These are phyloP conservation scores for Podospora anserina DNA, from an alignment of 495 filamentous ascomycete genomes.

Conservation along the genomic window DNA sequence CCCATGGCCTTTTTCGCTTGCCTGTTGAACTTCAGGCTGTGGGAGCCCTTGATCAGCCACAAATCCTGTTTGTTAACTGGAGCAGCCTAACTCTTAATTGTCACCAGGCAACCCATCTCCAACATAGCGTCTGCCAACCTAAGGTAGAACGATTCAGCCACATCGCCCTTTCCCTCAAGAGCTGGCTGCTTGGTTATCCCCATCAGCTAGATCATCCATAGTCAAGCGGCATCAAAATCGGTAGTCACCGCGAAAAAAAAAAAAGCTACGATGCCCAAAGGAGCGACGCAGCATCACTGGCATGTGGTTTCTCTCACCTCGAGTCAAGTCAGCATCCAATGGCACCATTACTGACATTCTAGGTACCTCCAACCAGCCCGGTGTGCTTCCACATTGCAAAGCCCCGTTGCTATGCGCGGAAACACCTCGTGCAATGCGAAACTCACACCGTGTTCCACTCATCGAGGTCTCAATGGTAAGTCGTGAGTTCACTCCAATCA, in stretches of 20 bases:
- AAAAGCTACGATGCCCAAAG: neutral
- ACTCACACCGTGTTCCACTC: slow-evolving; percentile 14
- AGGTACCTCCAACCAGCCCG: slow-evolving; percentile 2
- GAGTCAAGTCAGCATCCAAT: neutral
- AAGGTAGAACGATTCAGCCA: neutral
- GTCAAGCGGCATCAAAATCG: neutral
- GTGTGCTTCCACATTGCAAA: slow-evolving; percentile 13
- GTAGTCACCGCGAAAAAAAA: neutral
- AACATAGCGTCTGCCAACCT: neutral
- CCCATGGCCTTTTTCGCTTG: neutral
- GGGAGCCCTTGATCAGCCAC: neutral
- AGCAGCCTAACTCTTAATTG: neutral
- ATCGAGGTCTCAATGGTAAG: slow-evolving; percentile 15
- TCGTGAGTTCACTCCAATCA: neutral
- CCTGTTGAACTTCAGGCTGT: neutral
- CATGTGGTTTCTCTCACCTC: neutral
- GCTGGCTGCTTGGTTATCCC: neutral
- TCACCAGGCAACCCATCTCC: neutral
- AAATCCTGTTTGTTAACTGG: neutral
- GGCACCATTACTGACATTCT: neutral
- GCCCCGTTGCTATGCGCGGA: slow-evolving; percentile 13
- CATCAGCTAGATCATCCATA: neutral
- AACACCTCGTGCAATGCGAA: slow-evolving; percentile 7
- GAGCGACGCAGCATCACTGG: slow-evolving; percentile 19
- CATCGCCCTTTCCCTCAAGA: neutral